Evolutionary conservation across 2,329 filamentous ascomycete genomes (phyloP).

Genomic region (Aurifilum marmelostoma): DNA sequence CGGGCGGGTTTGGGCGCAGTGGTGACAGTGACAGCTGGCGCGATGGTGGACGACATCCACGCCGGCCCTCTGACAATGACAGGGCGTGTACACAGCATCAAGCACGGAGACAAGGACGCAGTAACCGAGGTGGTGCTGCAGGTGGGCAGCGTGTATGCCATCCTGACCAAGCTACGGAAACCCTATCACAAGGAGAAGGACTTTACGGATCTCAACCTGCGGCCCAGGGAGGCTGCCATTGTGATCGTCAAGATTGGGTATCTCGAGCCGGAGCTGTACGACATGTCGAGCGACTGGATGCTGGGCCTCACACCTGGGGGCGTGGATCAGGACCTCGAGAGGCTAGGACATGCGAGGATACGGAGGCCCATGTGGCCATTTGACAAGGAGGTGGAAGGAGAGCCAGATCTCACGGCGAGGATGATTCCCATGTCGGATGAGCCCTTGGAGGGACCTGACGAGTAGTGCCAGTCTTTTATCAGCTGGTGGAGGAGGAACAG

Average conservation of each 20-base stretch:
- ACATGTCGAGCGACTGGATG: constrained; percentile 59
- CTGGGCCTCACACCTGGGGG: constrained; percentile 56
- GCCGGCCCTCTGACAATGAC: constrained; percentile 54
- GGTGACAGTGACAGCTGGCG: constrained; percentile 55
- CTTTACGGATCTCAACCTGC: constrained; percentile 52
- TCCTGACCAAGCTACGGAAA: constrained; percentile 55
- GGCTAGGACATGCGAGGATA: constrained; percentile 53
- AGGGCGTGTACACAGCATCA: constrained; percentile 53
- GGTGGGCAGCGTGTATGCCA: constrained; percentile 53
- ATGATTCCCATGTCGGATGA: constrained; percentile 32
- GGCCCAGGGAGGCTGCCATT: constrained; percentile 50
- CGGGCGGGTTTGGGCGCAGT: constrained; percentile 49
- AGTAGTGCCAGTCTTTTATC: constrained; percentile 19
- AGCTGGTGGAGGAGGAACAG: background rate
- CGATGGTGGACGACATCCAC: constrained; percentile 52
- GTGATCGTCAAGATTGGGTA: constrained; percentile 62
- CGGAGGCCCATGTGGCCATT: constrained; percentile 49
- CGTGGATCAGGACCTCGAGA: constrained; percentile 55
- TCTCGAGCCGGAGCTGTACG: constrained; percentile 56
- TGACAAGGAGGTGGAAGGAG: constrained; percentile 29
- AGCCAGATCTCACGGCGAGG: constrained; percentile 33
- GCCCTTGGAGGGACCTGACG: constrained; percentile 27
- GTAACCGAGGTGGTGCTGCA: constrained; percentile 52
- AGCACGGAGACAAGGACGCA: constrained; percentile 53
- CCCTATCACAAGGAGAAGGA: constrained; percentile 58